A percentile compares a stretch with the other conserved stretches of the same genome.
These are phyloP conservation scores for Sclerospora graminicola DNA, from an alignment of 352 stramenopile genomes.

Conservation along the genomic window DNA sequence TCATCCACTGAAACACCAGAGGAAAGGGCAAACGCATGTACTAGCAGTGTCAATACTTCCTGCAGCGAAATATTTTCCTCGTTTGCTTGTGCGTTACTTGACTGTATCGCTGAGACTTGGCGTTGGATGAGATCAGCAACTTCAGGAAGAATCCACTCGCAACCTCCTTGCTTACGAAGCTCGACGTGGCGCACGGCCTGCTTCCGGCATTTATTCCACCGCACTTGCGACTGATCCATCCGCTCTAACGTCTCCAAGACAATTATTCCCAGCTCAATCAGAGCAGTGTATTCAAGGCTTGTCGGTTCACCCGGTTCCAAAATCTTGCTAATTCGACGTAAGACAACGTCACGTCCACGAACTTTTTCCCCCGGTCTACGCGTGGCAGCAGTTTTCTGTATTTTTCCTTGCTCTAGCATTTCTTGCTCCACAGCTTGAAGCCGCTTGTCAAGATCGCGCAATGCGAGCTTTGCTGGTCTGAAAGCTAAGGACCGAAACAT, in stretches of 20 bases:
- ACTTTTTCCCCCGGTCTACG: slow-evolving; percentile 40
- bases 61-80: slow-evolving; percentile 23
- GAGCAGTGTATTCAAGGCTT: slow-evolving; percentile 36
- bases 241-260: slow-evolving; percentile 66
- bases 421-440: slow-evolving; percentile 49
- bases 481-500: slow-evolving; percentile 62
- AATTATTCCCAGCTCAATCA: slow-evolving; percentile 64
- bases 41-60: slow-evolving; percentile 44
- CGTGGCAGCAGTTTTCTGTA: slow-evolving; percentile 31
- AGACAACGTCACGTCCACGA: slow-evolving; percentile 60
- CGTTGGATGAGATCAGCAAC: slow-evolving; percentile 53
- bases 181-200: slow-evolving; percentile 37
- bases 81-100: neutral
- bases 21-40: slow-evolving; percentile 56
- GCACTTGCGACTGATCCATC: slow-evolving; percentile 39
- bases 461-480: slow-evolving; percentile 46
- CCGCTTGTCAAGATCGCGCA: slow-evolving; percentile 58
- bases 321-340: slow-evolving; percentile 58
- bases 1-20: slow-evolving; percentile 36
- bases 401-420: slow-evolving; percentile 36
- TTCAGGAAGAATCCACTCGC: slow-evolving; percentile 67
- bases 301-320: slow-evolving; percentile 50
- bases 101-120: slow-evolving; percentile 19
- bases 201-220: slow-evolving; percentile 47
- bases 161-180: slow-evolving; percentile 29